Base-by-base conservation (phyloP, 192 early-diverging fungal species). In the Entrophospora sp. region DNA sequence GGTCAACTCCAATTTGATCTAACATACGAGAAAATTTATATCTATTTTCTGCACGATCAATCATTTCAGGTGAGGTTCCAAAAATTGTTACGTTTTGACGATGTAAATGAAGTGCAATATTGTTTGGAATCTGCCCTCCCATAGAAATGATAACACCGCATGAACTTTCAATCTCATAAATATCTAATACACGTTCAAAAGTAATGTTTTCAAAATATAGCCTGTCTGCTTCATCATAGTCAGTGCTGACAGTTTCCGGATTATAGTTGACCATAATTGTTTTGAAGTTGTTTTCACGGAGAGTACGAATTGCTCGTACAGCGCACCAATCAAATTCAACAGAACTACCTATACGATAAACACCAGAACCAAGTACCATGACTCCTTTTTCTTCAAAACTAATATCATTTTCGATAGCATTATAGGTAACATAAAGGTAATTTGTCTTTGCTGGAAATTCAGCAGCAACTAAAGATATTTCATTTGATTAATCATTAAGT, bases 251-350 rank as follows among this genome's bases (percentile, higher is more conserved):
- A 1, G 95, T 98, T 74, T 98, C 95, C 13, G 95, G 95, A 74
- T 98, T 98, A 83, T 98, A 98, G 77, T 98, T 98, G 66, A 98
- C 86, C 94, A 96, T 96, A 16, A 98, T 79, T 1, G 95, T 98
- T 70, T 86, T 85, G 68, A 83, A 81, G 53, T 91, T 90, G 28
- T 90, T 68, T 32, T 82, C 70, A 30, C 91, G 88, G 10, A 98
- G 81, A n/a, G 83, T 84, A 52, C 90, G 92, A 72, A 92, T 92
- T 44, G 82, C 83, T 22, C 82, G 83, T 8, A 89, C 87, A 60
- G 83, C 89, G 52, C 89, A 93, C 91, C 92, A 95, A 76, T 96
- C 94, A 74, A 98, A 98, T 75, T 96, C 94, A n/a, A 98, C 96
- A 44, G 87, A 90, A 10, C 92, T 93, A 24, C 95, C 95, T 53